phyloP scores from a whole-genome alignment of 2,329 filamentous ascomycete species.

The Phialophora macrospora region DNA sequence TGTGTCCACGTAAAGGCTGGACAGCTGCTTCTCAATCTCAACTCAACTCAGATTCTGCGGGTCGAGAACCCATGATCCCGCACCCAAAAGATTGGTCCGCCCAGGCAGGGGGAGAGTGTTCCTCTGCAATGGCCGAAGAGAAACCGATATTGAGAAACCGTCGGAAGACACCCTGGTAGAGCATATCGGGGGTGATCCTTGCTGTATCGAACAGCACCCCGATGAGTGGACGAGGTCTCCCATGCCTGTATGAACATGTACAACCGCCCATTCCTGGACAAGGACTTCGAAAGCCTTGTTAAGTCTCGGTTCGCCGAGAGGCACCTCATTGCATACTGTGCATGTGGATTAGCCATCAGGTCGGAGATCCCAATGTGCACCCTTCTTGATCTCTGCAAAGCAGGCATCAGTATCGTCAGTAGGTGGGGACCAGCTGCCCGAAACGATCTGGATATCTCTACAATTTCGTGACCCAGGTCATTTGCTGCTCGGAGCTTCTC shows the following conservation, averaged over 20 bases:
- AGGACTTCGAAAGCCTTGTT: not conserved
- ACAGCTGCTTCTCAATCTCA: not conserved
- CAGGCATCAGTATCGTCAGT: conserved; percentile 4
- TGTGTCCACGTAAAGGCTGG: not conserved
- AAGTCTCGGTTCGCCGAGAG: conserved; percentile 5
- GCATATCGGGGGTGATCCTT: conserved; percentile 10
- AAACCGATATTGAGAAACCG: conserved; percentile 11
- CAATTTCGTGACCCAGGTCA: not conserved
- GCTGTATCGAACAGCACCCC: conserved; percentile 18
- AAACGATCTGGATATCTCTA: not conserved
- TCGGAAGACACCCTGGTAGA: conserved; percentile 10
- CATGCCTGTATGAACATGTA: not conserved
- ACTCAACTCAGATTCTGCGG: not conserved
- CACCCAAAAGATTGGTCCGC: not conserved
- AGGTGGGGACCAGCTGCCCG: not conserved
- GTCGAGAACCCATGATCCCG: not conserved
- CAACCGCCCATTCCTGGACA: not conserved
- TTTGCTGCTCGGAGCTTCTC: not conserved
- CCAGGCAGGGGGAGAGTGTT: not conserved
- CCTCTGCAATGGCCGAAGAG: conserved; percentile 12
- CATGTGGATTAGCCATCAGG: conserved; percentile 15
- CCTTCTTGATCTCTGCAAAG: conserved; percentile 10
- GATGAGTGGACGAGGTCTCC: conserved; percentile 15
- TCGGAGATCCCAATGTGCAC: not conserved
- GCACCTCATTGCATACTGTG: conserved; percentile 15